Conservation (phyloP, 2,329 filamentous ascomycete species). For the Pseudomassariella vexata region DNA sequence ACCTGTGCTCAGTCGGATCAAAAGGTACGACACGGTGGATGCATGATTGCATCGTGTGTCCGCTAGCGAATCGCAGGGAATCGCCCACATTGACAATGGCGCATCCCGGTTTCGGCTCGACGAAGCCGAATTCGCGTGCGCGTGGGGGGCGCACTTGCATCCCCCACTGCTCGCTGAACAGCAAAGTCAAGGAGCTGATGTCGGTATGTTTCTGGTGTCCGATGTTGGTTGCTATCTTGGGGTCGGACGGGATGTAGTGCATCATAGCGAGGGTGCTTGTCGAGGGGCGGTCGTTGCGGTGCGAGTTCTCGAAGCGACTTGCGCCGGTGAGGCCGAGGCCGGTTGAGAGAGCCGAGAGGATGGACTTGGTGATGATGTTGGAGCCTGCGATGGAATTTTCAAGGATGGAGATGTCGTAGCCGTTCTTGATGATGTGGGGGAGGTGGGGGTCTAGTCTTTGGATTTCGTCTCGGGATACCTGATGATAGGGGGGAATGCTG, state of each 20-base stretch:
- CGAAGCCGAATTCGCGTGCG: conserved; percentile 43
- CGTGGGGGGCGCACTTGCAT: conserved; percentile 50
- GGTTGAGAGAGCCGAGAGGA: conserved; percentile 44
- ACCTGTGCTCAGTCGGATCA: conserved; percentile 46
- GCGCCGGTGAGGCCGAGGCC: conserved; percentile 38
- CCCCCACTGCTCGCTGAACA: conserved; percentile 52
- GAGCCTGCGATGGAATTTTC: conserved; percentile 43
- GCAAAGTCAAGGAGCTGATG: conserved; percentile 47
- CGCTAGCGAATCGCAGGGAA: conserved; percentile 49
- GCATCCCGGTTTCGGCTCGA: conserved; percentile 42
- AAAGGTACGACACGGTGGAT: conserved; percentile 53
- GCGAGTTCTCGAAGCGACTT: conserved; percentile 41
- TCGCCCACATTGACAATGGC: conserved; percentile 56
- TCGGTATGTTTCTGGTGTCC: conserved; percentile 54
- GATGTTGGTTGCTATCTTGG: conserved; percentile 34
- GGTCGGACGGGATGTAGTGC: conserved; percentile 44
- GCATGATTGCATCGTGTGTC: conserved; percentile 48
- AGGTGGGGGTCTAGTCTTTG: conserved; percentile 39
- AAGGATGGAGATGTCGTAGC: conserved; percentile 38
- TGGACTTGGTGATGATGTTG: conserved; percentile 44
- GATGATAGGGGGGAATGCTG: background rate
- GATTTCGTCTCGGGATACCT: conserved; percentile 42
- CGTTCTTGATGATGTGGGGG: conserved; percentile 41
- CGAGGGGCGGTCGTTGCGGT: conserved; percentile 44
- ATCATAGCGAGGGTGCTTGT: conserved; percentile 48